Evolutionary conservation across 2,329 filamentous ascomycete species (phyloP).

Genomic region (Fusarium nanum): DNA sequence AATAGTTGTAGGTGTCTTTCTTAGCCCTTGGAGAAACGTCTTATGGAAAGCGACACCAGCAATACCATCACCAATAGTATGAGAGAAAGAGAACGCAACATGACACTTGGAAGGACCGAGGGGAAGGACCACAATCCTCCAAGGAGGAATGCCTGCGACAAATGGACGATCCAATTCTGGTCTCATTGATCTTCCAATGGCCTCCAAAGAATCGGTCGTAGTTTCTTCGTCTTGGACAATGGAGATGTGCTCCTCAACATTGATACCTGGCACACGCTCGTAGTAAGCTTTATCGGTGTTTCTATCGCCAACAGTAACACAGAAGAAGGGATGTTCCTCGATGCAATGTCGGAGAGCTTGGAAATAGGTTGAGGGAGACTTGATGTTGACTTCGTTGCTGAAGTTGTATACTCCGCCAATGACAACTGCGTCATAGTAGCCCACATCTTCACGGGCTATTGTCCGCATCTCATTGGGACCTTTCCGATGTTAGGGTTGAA

Average conservation of each 20-base stretch:
- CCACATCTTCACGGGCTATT: slow-evolving; percentile 38
- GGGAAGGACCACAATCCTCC: slow-evolving; percentile 40
- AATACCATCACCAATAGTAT: slow-evolving; percentile 42
- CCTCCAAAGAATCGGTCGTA: background rate
- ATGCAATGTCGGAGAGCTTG: slow-evolving; percentile 34
- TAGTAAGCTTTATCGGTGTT: slow-evolving; percentile 41
- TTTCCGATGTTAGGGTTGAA: background rate
- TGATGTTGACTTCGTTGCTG: background rate
- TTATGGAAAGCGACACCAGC: slow-evolving; percentile 41
- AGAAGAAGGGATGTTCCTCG: slow-evolving; percentile 36
- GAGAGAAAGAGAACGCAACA: slow-evolving; percentile 40
- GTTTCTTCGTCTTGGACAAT: slow-evolving; percentile 4
- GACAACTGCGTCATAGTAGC: slow-evolving; percentile 41
- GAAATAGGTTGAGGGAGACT: slow-evolving; percentile 25
- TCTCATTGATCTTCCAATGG: slow-evolving; percentile 24
- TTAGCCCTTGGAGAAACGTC: slow-evolving; percentile 32
- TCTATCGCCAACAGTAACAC: slow-evolving; percentile 33
- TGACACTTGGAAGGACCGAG: slow-evolving; percentile 25
- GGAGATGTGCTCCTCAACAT: slow-evolving; percentile 36
- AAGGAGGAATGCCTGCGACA: slow-evolving; percentile 30
- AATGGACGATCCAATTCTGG: slow-evolving; percentile 36
- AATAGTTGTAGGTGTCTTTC: background rate
- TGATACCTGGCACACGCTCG: slow-evolving; percentile 30
- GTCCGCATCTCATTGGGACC: slow-evolving; percentile 43
- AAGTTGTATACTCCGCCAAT: slow-evolving; percentile 41